Conservation (phyloP, 164 flowering plant genomes). For the Tetracentron sinense region DNA sequence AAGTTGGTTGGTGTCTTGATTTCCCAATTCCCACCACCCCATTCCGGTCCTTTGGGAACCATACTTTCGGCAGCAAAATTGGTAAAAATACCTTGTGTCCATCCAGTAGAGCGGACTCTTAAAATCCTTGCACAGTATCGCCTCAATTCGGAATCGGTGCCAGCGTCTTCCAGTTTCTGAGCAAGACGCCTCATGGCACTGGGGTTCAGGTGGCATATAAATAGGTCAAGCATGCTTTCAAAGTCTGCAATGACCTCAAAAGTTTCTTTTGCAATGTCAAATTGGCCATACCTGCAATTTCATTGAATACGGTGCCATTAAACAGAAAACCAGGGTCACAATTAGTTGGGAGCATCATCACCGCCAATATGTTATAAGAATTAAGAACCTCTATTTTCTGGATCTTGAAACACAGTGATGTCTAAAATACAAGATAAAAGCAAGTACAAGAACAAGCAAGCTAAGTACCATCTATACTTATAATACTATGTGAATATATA, state of each 20-base stretch:
- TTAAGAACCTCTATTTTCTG: no score
- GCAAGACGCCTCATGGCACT: constrained; percentile 99
- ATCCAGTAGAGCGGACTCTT: constrained; percentile 94
- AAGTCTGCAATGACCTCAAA: constrained; percentile 94
- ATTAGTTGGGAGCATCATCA: no score
- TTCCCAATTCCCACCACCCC: constrained; percentile 99
- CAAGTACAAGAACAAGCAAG: no score
- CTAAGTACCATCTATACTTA: no score
- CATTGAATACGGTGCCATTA: constrained; percentile 6
- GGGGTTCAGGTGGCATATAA: constrained; percentile 97
- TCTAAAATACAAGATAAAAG: no score
- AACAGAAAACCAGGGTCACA: not conserved
- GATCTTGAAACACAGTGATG: no score
- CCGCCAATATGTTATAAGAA: no score
- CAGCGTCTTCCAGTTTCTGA: constrained; percentile 89
- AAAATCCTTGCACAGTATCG: constrained; percentile 93
- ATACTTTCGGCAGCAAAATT: constrained; percentile 99
- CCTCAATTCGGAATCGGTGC: constrained; percentile 79
- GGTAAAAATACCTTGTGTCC: constrained; percentile 99
- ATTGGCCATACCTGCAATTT: constrained; percentile 87
- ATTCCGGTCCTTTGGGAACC: constrained; percentile 98
- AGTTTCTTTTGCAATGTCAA: constrained; percentile 98
- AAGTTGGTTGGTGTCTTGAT: constrained; percentile 77
- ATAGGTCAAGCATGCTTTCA: constrained; percentile 94
- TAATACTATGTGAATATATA: no score